Evolutionary conservation across 2,329 filamentous ascomycete species (phyloP).

Genomic region (Fusarium chlamydosporum): DNA sequence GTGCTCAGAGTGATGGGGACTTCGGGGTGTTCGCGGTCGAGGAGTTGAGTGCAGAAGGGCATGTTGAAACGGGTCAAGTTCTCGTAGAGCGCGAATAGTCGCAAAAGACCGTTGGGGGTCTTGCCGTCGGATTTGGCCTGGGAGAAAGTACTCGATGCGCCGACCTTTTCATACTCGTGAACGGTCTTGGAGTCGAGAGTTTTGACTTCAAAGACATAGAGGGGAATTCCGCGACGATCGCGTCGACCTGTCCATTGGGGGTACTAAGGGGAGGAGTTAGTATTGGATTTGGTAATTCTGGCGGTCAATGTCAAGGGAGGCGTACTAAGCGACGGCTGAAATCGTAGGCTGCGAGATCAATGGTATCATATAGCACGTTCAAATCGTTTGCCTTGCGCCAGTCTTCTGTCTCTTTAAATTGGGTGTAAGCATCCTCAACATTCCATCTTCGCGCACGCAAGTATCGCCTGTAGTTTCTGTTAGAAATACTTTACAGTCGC

Average conservation of each 20-base stretch:
- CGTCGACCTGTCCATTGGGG: constrained; percentile 95
- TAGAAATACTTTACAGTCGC: constrained; percentile 31
- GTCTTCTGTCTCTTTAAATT: constrained; percentile 90
- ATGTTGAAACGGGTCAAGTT: constrained; percentile 89
- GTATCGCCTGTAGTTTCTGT: constrained; percentile 73
- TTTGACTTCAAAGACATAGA: constrained; percentile 91
- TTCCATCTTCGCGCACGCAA: constrained; percentile 87
- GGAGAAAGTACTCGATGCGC: constrained; percentile 68
- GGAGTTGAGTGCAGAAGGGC: constrained; percentile 84
- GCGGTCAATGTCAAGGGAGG: background rate
- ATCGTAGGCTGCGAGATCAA: constrained; percentile 88
- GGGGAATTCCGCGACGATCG: constrained; percentile 89
- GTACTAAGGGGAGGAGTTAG: constrained; percentile 69
- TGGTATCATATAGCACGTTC: constrained; percentile 84
- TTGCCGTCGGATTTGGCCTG: constrained; percentile 76
- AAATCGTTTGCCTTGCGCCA: constrained; percentile 87
- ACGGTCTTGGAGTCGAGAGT: constrained; percentile 87
- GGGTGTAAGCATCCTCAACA: constrained; percentile 80
- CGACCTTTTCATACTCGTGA: constrained; percentile 78
- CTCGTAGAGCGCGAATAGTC: constrained; percentile 93
- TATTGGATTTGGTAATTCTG: background rate
- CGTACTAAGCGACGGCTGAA: constrained; percentile 79
- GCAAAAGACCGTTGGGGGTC: constrained; percentile 81
- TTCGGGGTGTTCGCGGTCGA: constrained; percentile 77
- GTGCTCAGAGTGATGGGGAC: constrained; percentile 94